A percentile compares a stretch with the other conserved stretches of the same genome.
These are phyloP conservation scores for Wickerhamiella siamensis DNA, from an alignment of 805 yeast genomes.

Conservation along the genomic window DNA sequence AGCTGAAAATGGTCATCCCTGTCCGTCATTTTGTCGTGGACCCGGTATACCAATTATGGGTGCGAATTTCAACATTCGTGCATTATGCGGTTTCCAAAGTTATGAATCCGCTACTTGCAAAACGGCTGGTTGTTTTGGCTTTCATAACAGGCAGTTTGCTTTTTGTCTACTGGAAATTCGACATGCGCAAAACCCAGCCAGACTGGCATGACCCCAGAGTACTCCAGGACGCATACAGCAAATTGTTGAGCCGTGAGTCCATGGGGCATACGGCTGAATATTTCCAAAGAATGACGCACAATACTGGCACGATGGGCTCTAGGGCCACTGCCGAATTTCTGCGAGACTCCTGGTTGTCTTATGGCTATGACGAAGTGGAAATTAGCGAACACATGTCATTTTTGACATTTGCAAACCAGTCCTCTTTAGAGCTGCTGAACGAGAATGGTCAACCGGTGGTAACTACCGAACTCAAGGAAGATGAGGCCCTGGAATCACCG, in stretches of 20 bases:
- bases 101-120: slow-evolving; percentile 80
- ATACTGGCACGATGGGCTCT: slow-evolving; percentile 83
- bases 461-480: slow-evolving; percentile 20
- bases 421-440: slow-evolving; percentile 19
- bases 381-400: slow-evolving; percentile 39
- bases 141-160: slow-evolving; percentile 46
- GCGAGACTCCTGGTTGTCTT: slow-evolving; percentile 40
- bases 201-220: slow-evolving; percentile 44
- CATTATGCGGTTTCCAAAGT: slow-evolving; percentile 46
- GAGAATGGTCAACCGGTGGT: slow-evolving; percentile 25
- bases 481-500: slow-evolving; percentile 24
- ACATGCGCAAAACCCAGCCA: slow-evolving; percentile 21
- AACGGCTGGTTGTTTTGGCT: slow-evolving; percentile 58
- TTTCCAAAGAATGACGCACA: slow-evolving; percentile 67
- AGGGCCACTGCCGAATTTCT: slow-evolving; percentile 54
- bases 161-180: slow-evolving; percentile 36
- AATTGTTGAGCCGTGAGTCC: slow-evolving; percentile 39
- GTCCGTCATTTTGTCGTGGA: slow-evolving; percentile 31
- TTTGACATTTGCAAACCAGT: slow-evolving; percentile 47
- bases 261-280: slow-evolving; percentile 58
- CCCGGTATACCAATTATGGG: slow-evolving; percentile 32
- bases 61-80: slow-evolving; percentile 27
- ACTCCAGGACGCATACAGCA: slow-evolving; percentile 35
- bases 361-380: slow-evolving; percentile 40
- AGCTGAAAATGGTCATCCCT: slow-evolving; percentile 25